Evolutionary conservation across 2,329 filamentous ascomycete genomes (phyloP).

Genomic region (Colletotrichum limetticola): DNA sequence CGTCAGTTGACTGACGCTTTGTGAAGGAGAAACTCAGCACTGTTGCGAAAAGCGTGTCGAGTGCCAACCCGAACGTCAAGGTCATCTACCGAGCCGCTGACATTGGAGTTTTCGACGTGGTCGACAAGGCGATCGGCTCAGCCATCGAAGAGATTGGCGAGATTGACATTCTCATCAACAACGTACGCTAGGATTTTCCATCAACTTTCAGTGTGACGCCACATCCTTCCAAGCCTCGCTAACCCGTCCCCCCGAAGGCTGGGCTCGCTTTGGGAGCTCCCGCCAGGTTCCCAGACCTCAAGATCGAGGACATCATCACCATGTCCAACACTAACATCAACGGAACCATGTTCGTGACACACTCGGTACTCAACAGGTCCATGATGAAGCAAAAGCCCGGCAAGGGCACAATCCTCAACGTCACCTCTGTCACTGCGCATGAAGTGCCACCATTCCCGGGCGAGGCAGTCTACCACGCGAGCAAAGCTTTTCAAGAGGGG

Average conservation of each 20-base stretch:
- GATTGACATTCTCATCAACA: conserved; percentile 59
- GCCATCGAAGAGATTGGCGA: conserved; percentile 45
- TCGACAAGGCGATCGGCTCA: conserved; percentile 43
- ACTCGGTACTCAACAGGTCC: conserved; percentile 54
- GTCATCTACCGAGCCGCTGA: conserved; percentile 40
- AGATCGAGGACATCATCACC: conserved; percentile 51
- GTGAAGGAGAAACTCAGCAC: conserved; percentile 36
- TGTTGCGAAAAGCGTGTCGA: conserved; percentile 36
- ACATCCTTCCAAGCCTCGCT: background rate
- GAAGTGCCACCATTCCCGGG: conserved; percentile 60
- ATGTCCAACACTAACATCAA: conserved; percentile 61
- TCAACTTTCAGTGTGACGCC: background rate
- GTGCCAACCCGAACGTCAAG: conserved; percentile 22
- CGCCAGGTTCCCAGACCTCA: conserved; percentile 51
- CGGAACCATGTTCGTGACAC: conserved; percentile 57
- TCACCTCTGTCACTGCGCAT: conserved; percentile 57
- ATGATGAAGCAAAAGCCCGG: conserved; percentile 52
- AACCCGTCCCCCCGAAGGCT: conserved; percentile 40
- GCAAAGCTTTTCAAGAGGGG: conserved; percentile 58
- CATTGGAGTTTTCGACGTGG: conserved; percentile 44
- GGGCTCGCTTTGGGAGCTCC: conserved; percentile 60
- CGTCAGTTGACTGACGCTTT: background rate
- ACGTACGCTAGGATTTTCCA: conserved; percentile 38
- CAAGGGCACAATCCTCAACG: conserved; percentile 55
- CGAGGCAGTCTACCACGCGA: conserved; percentile 60